Evolutionary conservation across 192 early-diverging fungal species (phyloP).

Genomic region (Umbelopsis ramanniana): DNA sequence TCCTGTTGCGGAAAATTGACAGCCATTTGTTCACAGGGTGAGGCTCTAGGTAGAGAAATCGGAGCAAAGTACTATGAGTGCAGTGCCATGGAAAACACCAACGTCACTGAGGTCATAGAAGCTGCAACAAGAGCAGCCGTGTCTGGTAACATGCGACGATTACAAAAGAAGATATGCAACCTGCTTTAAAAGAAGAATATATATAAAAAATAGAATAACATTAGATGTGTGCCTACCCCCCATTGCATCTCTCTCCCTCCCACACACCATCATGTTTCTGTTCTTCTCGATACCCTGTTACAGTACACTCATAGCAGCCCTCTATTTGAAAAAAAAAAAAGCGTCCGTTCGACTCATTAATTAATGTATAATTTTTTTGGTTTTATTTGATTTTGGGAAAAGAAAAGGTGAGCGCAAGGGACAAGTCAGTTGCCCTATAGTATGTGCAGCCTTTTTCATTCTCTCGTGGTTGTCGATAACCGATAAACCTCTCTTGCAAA

Average conservation of each 20-base stretch:
- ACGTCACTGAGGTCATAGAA: conserved; percentile 49
- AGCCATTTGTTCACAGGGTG: conserved; percentile 36
- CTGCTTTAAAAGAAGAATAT: conserved; percentile 35
- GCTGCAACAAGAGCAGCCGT: conserved; percentile 50
- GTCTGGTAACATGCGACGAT: conserved; percentile 40
- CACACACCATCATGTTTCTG: background rate
- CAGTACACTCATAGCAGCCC: background rate
- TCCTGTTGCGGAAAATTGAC: background rate
- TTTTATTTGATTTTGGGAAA: background rate
- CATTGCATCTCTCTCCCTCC: too few relatives aligned
- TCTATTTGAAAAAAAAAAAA: background rate
- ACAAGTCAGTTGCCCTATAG: conserved; percentile 9
- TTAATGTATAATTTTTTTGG: background rate
- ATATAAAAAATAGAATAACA: background rate
- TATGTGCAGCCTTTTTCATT: conserved; percentile 24
- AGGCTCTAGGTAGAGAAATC: conserved; percentile 46
- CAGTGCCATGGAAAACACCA: conserved; percentile 49
- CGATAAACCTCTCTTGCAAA: conserved; percentile 23
- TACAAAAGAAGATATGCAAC: conserved; percentile 42
- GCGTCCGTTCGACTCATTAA: background rate
- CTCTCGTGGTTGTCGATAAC: conserved; percentile 16
- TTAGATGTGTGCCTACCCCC: background rate
- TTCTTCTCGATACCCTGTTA: conserved; percentile 18
- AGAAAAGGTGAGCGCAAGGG: conserved; percentile 18
- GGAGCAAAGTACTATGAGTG: conserved; percentile 57